Conservation (phyloP, 768 basidiomycete genomes). For the Amanita inopinata region DNA sequence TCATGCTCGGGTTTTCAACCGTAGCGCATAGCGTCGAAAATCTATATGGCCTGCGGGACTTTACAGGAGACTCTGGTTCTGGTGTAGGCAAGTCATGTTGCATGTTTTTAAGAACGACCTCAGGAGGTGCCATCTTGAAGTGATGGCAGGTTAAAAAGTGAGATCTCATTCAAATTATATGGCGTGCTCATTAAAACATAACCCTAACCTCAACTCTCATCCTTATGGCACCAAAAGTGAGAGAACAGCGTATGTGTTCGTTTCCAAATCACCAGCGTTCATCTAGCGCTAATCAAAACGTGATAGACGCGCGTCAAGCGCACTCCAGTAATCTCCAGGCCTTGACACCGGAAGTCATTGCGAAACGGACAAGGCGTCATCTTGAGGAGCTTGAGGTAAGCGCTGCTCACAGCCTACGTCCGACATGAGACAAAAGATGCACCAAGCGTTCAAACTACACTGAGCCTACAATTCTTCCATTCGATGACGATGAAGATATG, state of each 20-base stretch:
- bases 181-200: constrained; percentile 3
- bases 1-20: constrained; percentile 83
- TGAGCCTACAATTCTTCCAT: constrained; percentile 39
- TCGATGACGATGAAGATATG: constrained; percentile 37
- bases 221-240: constrained; percentile 37
- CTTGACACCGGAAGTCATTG: constrained; percentile 56
- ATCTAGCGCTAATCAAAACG: constrained; percentile 8
- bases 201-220: constrained; percentile 4
- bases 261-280: not conserved
- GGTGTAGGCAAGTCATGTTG: constrained; percentile 58
- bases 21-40: constrained; percentile 89
- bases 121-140: constrained; percentile 23
- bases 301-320: constrained; percentile 42
- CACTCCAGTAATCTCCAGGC: constrained; percentile 30
- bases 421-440: constrained; percentile 6
- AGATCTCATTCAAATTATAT: not conserved
- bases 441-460: constrained; percentile 69
- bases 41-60: constrained; percentile 65
- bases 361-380: constrained; percentile 67
- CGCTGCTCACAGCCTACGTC: constrained; percentile 8
- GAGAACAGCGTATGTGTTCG: constrained; percentile 35
- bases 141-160: too few species aligned
- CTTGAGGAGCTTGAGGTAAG: constrained; percentile 79
- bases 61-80: constrained; percentile 67
- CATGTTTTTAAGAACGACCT: constrained; percentile 24